A percentile compares a stretch with the other conserved stretches of the same genome.
phyloP scores from a whole-genome alignment of 202 grass and related monocot species.

The Setaria italica region DNA sequence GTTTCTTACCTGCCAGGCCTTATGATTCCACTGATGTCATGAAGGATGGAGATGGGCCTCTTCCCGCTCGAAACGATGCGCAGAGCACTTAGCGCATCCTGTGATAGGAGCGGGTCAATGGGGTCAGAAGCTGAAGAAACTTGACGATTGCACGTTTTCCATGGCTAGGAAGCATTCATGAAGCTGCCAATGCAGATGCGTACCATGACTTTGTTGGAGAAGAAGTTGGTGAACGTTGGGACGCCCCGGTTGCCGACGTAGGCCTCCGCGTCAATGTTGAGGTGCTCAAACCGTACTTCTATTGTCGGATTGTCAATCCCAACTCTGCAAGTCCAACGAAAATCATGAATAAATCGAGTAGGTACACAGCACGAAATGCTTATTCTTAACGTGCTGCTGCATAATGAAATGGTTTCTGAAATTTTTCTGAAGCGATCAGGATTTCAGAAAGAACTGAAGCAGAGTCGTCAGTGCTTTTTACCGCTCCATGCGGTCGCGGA shows the following conservation, averaged over 20 bases:
- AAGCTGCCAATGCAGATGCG: background rate
- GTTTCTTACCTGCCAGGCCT: slow-evolving; percentile 69
- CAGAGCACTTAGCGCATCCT: slow-evolving; percentile 73
- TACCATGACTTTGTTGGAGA: slow-evolving; percentile 92
- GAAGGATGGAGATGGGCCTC: slow-evolving; percentile 77
- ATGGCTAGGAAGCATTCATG: background rate
- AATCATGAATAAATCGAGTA: background rate
- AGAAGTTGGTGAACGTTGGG: slow-evolving; percentile 89
- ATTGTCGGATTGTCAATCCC: slow-evolving; percentile 90
- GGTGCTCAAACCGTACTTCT: slow-evolving; percentile 84
- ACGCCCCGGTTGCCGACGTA: slow-evolving; percentile 81
- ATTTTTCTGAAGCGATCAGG: background rate
- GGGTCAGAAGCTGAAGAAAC: slow-evolving; percentile 43
- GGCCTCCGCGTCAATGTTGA: slow-evolving; percentile 77
- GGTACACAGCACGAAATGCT: background rate
- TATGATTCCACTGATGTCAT: slow-evolving; percentile 86
- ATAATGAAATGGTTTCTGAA: background rate
- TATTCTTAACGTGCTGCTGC: background rate
- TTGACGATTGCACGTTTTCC: background rate
- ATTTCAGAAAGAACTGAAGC: background rate
- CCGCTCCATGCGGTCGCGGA: slow-evolving; percentile 88
- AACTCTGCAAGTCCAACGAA: slow-evolving; percentile 55
- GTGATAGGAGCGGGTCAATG: slow-evolving; percentile 7
- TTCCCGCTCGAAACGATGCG: slow-evolving; percentile 74
- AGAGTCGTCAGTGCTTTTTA: slow-evolving; percentile 4